Percentiles rank a stretch among this genome's conserved stretches.
phyloP scores from a whole-genome alignment of 495 filamentous ascomycete genomes.

The Corynascus novoguineensis region DNA sequence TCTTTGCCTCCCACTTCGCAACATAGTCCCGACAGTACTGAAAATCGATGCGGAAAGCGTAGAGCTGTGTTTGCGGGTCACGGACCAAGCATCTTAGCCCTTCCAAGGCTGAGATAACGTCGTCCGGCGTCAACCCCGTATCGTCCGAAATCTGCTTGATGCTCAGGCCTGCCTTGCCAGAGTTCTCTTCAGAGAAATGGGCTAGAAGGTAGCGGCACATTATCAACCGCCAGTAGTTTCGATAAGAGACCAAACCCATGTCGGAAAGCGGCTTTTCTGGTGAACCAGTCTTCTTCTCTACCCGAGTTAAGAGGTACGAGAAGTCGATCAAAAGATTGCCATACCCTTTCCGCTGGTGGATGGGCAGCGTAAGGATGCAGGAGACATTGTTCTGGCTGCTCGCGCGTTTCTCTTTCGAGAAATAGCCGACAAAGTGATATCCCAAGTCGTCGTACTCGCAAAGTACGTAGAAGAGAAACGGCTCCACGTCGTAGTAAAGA shows the following conservation, averaged over 20 bases:
- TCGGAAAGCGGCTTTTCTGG: constrained; percentile 97
- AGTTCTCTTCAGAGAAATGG: constrained; percentile 33
- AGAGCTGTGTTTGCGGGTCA: constrained; percentile 80
- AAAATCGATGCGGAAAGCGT: constrained; percentile 81
- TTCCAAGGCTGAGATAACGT: constrained; percentile 89
- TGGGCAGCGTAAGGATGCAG: constrained; percentile 91
- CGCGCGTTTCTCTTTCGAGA: constrained; percentile 97
- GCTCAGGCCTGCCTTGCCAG: constrained; percentile 59
- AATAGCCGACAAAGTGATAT: constrained; percentile 97
- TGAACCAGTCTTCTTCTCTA: constrained; percentile 90
- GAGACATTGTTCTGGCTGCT: constrained; percentile 95
- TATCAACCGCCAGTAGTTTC: constrained; percentile 91
- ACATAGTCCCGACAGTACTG: constrained; percentile 79
- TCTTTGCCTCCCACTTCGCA: constrained; percentile 76
- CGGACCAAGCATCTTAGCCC: constrained; percentile 80
- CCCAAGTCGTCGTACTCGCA: constrained; percentile 90
- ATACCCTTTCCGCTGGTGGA: constrained; percentile 95
- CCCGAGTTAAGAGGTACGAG: constrained; percentile 89
- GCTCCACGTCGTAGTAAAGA: constrained; percentile 96
- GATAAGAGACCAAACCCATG: constrained; percentile 94
- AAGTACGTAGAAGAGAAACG: constrained; percentile 97
- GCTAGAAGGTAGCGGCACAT: constrained; percentile 69
- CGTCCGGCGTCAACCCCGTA: constrained; percentile 93
- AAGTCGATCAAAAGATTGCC: constrained; percentile 96
- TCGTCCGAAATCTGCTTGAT: constrained; percentile 79